Evolutionary conservation across 495 filamentous ascomycete species (phyloP).

Genomic region (Sordaria brevicollis): DNA sequence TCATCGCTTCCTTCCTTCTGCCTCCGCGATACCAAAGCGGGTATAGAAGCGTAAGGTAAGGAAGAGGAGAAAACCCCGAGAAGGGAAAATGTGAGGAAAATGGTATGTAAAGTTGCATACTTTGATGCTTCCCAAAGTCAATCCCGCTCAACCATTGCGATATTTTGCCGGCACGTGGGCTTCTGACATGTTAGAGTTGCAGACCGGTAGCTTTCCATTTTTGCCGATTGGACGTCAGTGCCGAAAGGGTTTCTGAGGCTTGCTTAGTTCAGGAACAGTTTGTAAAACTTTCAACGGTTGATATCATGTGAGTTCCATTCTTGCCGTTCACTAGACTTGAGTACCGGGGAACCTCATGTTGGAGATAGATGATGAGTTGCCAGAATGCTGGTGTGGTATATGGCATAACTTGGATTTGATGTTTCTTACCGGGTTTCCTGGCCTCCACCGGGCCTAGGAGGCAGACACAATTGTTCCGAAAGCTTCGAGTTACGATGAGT

Average conservation of each 20-base stretch:
- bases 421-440: constrained; percentile 20
- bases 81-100: constrained; percentile 1
- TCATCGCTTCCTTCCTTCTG: neutral
- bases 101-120: neutral
- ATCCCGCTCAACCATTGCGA: neutral
- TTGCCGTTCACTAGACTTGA: neutral
- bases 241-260: neutral
- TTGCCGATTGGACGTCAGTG: constrained; percentile 14
- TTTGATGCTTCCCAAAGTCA: constrained; percentile 2
- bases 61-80: constrained; percentile 1
- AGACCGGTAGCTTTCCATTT: constrained; percentile 7
- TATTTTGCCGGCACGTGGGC: constrained; percentile 17
- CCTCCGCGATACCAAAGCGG: neutral
- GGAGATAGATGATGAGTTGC: constrained; percentile 21
- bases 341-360: constrained; percentile 10
- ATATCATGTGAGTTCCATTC: constrained; percentile 13
- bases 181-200: constrained; percentile 11
- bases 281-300: constrained; percentile 4
- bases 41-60: neutral
- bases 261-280: neutral
- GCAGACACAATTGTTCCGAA: neutral
- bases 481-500: neutral
- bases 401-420: constrained; percentile 11
- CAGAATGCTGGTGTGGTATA: constrained; percentile 5
- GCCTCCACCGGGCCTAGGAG: constrained; percentile 13